phyloP scores from a whole-genome alignment of 164 flowering plant genomes.

The Stephania japonica region DNA sequence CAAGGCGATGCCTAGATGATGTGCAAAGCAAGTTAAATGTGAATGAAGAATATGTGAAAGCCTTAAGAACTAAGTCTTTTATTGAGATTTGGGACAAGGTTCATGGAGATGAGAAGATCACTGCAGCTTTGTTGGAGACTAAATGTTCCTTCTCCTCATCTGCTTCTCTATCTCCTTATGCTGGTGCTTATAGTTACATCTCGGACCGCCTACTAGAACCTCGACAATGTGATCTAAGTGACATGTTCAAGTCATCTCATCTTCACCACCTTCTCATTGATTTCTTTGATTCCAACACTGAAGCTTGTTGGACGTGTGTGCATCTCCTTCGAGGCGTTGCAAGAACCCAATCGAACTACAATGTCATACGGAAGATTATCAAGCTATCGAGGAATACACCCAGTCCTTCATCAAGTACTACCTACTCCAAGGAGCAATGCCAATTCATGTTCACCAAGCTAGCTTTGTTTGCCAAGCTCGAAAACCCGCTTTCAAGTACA shows the following conservation, averaged over 20 bases:
- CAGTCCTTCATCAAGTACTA: not conserved
- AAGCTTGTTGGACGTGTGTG: slow-evolving; percentile 51
- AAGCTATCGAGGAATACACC: slow-evolving; percentile 21
- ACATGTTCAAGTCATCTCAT: slow-evolving; percentile 24
- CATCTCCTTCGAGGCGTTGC: slow-evolving; percentile 42
- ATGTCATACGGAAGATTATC: slow-evolving; percentile 33
- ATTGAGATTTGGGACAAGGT: slow-evolving; percentile 51
- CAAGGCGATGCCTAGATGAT: slow-evolving; percentile 1
- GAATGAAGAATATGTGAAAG: slow-evolving; percentile 65
- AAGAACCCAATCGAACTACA: slow-evolving; percentile 40
- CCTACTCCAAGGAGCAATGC: slow-evolving; percentile 21
- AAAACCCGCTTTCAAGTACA: slow-evolving; percentile 44
- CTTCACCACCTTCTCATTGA: slow-evolving; percentile 40
- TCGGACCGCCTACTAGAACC: slow-evolving; percentile 53
- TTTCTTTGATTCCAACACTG: slow-evolving; percentile 51
- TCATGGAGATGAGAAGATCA: slow-evolving; percentile 21
- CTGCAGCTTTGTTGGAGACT: not conserved
- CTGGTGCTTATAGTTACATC: slow-evolving; percentile 14
- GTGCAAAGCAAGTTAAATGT: slow-evolving; percentile 42
- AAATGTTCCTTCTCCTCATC: slow-evolving; percentile 6
- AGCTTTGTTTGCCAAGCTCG: slow-evolving; percentile 29
- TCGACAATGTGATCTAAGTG: slow-evolving; percentile 34
- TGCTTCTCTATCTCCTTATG: slow-evolving; percentile 16
- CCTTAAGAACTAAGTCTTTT: slow-evolving; percentile 76
- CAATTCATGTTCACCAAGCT: slow-evolving; percentile 30